Evolutionary conservation across 805 yeast species (phyloP).

Genomic region (Candida sonorensis): DNA sequence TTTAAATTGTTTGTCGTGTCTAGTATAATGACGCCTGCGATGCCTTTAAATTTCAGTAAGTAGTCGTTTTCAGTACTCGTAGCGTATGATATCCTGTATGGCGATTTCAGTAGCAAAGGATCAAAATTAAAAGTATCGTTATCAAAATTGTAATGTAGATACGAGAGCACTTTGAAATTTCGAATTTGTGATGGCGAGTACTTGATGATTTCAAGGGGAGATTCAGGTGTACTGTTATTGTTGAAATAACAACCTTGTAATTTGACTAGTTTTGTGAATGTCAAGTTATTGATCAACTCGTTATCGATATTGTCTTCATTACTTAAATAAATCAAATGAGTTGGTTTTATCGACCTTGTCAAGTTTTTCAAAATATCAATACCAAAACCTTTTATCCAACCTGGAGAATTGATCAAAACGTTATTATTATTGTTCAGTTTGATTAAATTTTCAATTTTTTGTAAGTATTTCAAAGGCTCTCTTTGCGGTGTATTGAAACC

Average conservation of each 20-base stretch:
- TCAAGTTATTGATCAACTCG: constrained; percentile 24
- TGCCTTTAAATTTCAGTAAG: constrained; percentile 21
- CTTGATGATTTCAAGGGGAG: constrained; percentile 16
- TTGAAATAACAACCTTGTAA: constrained; percentile 29
- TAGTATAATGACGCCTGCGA: constrained; percentile 29
- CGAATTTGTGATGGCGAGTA: constrained; percentile 49
- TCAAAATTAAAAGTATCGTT: constrained; percentile 30
- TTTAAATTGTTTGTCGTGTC: constrained; percentile 28
- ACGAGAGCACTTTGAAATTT: constrained; percentile 41
- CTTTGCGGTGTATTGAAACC: constrained; percentile 69
- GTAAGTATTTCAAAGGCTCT: constrained; percentile 50
- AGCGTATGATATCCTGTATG: constrained; percentile 35
- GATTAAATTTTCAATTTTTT: constrained; percentile 35
- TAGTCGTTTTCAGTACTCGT: constrained; percentile 3
- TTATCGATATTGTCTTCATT: constrained; percentile 27
- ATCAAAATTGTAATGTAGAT: constrained; percentile 39
- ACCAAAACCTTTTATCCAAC: constrained; percentile 90
- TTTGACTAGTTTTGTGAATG: constrained; percentile 18
- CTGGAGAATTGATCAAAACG: constrained; percentile 73
- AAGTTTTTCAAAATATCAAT: constrained; percentile 51
- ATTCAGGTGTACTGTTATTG: constrained; percentile 1
- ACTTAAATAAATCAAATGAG: constrained; percentile 50
- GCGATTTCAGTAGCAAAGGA: constrained; percentile 34
- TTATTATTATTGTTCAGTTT: constrained; percentile 21
- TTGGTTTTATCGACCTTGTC: constrained; percentile 40